Evolutionary conservation across 2,329 filamentous ascomycete genomes (phyloP), one percentile per base, ranked within the genome.

Genomic region (Metarhizium humberi): DNA sequence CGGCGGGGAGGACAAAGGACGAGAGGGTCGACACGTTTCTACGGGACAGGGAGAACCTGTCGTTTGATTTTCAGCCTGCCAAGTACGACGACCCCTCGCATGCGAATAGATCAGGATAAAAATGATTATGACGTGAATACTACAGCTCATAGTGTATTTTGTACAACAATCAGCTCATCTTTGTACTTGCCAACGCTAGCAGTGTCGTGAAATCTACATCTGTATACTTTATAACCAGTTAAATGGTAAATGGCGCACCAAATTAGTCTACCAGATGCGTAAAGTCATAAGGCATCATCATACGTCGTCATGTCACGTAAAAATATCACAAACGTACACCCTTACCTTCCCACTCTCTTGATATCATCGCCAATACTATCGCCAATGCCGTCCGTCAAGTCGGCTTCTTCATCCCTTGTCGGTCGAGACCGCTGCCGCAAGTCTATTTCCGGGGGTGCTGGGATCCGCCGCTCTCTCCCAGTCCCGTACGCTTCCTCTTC

Each of bases 1-100:
- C 77, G 58, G 75, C 77, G 52, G 72, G 78, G 42, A 67, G 79
- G 66, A 73, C 71, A 63, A 76, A 80, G 54, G 79, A 88, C 58
- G 83, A 85, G 64, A 78, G 90, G 53, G 85, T 97, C 43, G 81
- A 90, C 61, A 83, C 75, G 54, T 97, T 97, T 65, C 61, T 97
- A 56, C 82, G 83, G 63, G 82, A 88, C 57, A 78, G 90, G 60
- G 87, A 94, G 61, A 73, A 72, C 42, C 48, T 67, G 16, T 55
- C 64, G 11, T 73, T 65, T 54, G 63, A 65, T 1, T 73, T 67
- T 49, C 57, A 59, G 52, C 67, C 71, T 25, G 57, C 46, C 8
- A 68, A 63, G 56, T 69, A 67, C 42, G 67, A 71, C 3, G 57
- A 60, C 34, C 34, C 55, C 16, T 38, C 58, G 14, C 58, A 60